Percentiles rank a stretch among this genome's conserved stretches.
These are phyloP conservation scores for Candida ficus DNA, from an alignment of 805 yeast genomes.

Conservation along the genomic window DNA sequence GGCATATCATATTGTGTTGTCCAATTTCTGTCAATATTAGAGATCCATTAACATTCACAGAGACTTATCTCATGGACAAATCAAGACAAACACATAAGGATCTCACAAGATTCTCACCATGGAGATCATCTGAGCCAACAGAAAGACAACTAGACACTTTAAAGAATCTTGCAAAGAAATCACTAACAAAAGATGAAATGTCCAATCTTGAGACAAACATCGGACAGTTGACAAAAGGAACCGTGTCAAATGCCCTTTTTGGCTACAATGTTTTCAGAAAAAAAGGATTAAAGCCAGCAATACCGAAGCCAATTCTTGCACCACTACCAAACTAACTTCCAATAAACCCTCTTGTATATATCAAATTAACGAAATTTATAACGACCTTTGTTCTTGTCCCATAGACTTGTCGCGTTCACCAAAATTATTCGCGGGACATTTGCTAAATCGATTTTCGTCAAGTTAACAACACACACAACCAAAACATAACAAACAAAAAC, in stretches of 20 bases:
- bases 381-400: too few species aligned
- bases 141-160: constrained; percentile 22
- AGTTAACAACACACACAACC: background rate
- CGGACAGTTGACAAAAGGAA: constrained; percentile 11
- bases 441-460: background rate
- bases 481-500: background rate
- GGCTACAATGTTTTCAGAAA: constrained; percentile 10
- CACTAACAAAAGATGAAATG: background rate
- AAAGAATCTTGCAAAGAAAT: constrained; percentile 1
- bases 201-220: background rate
- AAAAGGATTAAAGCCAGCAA: constrained; percentile 5
- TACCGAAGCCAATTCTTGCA: background rate
- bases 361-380: too few species aligned
- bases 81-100: constrained; percentile 8
- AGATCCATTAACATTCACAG: constrained; percentile 9
- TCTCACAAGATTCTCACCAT: constrained; percentile 26
- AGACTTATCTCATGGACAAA: constrained; percentile 2
- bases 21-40: constrained; percentile 25
- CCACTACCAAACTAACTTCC: too few species aligned
- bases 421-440: too few species aligned
- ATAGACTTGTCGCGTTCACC: too few species aligned
- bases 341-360: too few species aligned
- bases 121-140: constrained; percentile 29
- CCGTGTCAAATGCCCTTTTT: constrained; percentile 9
- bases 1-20: constrained; percentile 12